Evolutionary conservation across 164 flowering plant species (phyloP).

Genomic region (Vitis labrusca): DNA sequence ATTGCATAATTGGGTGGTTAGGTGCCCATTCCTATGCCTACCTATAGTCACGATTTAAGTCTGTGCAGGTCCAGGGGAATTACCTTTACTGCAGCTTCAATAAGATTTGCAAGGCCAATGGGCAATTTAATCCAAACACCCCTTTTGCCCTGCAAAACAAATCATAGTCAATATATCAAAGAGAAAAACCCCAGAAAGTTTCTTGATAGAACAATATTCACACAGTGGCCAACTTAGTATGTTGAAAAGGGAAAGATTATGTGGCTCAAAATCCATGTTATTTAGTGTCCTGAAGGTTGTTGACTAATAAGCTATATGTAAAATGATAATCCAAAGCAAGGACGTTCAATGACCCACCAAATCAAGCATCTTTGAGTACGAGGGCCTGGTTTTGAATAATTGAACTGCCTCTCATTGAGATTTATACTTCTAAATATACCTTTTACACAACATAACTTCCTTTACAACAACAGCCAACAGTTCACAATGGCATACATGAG

Average conservation of each 20-base stretch:
- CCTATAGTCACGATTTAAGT: neutral
- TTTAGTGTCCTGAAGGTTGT: neutral
- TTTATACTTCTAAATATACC: no score
- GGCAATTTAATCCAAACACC: slow-evolving; percentile 54
- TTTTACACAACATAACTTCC: no score
- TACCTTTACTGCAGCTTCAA: slow-evolving; percentile 45
- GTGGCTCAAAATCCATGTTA: neutral
- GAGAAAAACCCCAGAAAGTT: neutral
- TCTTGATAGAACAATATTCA: neutral
- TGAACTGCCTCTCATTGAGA: no score
- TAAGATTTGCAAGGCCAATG: slow-evolving; percentile 40
- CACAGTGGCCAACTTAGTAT: neutral
- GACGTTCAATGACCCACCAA: no score
- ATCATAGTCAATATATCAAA: neutral
- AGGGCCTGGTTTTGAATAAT: no score
- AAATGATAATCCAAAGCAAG: no score
- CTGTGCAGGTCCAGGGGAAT: no score
- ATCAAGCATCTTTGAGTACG: no score
- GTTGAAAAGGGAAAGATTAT: neutral
- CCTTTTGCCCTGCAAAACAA: slow-evolving; percentile 37
- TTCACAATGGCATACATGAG: no score
- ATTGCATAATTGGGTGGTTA: no score
- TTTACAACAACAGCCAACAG: no score
- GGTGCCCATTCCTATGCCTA: neutral
- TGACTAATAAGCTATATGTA: neutral